Percentiles rank a stretch among this genome's conserved stretches.
These are phyloP conservation scores for Thamnidium elegans DNA, from an alignment of 192 early-diverging fungal species.

Conservation along the genomic window DNA sequence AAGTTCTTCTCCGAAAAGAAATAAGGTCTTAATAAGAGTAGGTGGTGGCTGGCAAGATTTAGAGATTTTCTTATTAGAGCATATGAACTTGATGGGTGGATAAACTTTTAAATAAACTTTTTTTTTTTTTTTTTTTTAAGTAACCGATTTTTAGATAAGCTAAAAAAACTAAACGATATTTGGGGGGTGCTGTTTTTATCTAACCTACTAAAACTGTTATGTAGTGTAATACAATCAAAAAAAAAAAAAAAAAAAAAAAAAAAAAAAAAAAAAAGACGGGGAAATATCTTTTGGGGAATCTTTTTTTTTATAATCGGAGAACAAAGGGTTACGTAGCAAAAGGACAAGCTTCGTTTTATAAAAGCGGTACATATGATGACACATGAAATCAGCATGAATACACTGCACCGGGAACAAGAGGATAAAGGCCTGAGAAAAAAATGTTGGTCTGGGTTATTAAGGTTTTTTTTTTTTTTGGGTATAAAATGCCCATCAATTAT, in stretches of 20 bases:
- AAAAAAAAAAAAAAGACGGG: not conserved
- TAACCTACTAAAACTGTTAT: too few species aligned
- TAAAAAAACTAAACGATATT: too few species aligned
- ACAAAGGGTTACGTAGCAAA: not conserved
- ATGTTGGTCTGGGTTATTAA: not conserved
- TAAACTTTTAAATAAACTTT: not conserved
- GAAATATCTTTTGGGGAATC: not conserved
- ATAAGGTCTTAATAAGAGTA: constrained; percentile 56
- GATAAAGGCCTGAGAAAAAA: not conserved
- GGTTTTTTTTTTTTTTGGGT: constrained; percentile 1
- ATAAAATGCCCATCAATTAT: not conserved
- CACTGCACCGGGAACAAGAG: constrained; percentile 3
- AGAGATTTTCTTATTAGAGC: constrained; percentile 60
- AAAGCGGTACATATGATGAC: constrained; percentile 5
- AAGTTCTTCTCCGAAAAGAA: constrained; percentile 24
- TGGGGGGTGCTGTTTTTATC: too few species aligned
- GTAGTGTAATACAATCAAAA: not conserved
- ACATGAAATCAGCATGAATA: constrained; percentile 23
- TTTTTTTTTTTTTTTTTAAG: too few species aligned
- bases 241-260: not conserved
- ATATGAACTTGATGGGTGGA: constrained; percentile 37
- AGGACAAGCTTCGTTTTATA: too few species aligned
- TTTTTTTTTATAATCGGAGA: not conserved
- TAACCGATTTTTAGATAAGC: too few species aligned
- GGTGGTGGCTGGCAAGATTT: constrained; percentile 64